Percentiles rank a stretch among this genome's conserved stretches.
phyloP scores from a whole-genome alignment of 2,329 filamentous ascomycete species.

The Fusarium acutatum region DNA sequence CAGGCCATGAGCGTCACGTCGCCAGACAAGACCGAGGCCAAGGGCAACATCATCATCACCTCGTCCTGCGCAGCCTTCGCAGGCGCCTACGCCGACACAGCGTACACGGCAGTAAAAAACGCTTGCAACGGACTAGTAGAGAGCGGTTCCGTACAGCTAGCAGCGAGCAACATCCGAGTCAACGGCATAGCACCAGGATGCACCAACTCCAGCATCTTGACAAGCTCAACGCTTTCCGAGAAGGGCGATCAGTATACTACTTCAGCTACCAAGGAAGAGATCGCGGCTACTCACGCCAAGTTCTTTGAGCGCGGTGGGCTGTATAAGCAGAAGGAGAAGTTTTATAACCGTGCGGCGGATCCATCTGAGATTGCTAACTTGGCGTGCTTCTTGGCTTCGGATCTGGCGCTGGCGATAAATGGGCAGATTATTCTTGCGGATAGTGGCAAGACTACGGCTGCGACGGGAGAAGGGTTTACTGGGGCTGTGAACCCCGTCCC shows the following conservation, averaged over 20 bases:
- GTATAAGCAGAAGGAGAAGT: background rate
- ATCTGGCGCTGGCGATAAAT: conserved; percentile 17
- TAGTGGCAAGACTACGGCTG: conserved; percentile 18
- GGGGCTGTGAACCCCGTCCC: background rate
- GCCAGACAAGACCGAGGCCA: background rate
- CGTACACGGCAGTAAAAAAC: background rate
- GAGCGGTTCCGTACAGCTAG: conserved; percentile 15
- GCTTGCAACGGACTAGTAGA: background rate
- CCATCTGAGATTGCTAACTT: conserved; percentile 25
- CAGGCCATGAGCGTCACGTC: conserved; percentile 26
- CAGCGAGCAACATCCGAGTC: conserved; percentile 13
- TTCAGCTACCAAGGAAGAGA: background rate
- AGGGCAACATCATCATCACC: conserved; percentile 25
- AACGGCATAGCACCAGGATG: conserved; percentile 21
- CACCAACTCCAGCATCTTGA: conserved; percentile 9
- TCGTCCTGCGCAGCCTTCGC: conserved; percentile 17
- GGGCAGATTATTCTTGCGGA: conserved; percentile 31
- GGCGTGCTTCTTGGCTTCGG: conserved; percentile 27
- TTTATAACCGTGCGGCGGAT: conserved; percentile 20
- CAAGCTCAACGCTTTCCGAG: background rate
- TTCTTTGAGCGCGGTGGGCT: background rate
- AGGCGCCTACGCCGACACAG: conserved; percentile 10
- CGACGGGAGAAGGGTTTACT: background rate
- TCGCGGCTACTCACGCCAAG: background rate
- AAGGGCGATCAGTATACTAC: background rate